Conservation (phyloP, 2,329 filamentous ascomycete genomes). For the Sporothrix dimorphospora region DNA sequence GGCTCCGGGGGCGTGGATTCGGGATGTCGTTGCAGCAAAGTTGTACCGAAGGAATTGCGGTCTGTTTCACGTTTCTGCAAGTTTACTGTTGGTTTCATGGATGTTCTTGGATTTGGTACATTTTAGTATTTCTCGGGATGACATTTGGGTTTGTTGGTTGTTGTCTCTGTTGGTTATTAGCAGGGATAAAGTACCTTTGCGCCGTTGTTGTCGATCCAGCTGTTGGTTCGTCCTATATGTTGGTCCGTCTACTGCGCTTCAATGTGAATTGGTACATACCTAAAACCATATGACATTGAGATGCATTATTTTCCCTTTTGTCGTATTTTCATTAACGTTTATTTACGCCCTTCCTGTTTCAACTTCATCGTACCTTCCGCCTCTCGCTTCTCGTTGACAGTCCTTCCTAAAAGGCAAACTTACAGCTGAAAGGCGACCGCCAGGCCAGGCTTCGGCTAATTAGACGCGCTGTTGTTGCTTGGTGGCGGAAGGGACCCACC, state of each 20-base stretch:
- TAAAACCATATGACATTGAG: not conserved
- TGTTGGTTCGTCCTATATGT: not conserved
- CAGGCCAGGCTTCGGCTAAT: slow-evolving; percentile 24
- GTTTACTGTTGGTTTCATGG: not conserved
- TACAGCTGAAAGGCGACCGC: not conserved
- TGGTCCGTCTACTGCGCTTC: not conserved
- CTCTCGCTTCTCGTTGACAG: not conserved
- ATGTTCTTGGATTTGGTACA: not conserved
- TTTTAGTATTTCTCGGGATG: not conserved
- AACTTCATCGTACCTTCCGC: not conserved
- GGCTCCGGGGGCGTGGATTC: not conserved
- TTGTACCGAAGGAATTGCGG: slow-evolving; percentile 6
- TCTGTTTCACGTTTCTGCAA: not conserved
- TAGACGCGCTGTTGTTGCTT: slow-evolving; percentile 25
- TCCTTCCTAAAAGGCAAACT: slow-evolving; percentile 17
- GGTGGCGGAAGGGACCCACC: slow-evolving; percentile 11
- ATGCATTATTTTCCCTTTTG: not conserved
- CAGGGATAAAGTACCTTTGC: not conserved
- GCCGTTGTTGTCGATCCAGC: not conserved
- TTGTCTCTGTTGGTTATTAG: not conserved
- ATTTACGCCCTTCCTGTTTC: not conserved
- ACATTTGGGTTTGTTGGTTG: no score
- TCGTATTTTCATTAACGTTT: not conserved
- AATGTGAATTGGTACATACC: not conserved
- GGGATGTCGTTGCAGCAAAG: not conserved